phyloP scores from a whole-genome alignment of 1,284 basidiomycete species.

The Pseudozyma hubeiensis region DNA sequence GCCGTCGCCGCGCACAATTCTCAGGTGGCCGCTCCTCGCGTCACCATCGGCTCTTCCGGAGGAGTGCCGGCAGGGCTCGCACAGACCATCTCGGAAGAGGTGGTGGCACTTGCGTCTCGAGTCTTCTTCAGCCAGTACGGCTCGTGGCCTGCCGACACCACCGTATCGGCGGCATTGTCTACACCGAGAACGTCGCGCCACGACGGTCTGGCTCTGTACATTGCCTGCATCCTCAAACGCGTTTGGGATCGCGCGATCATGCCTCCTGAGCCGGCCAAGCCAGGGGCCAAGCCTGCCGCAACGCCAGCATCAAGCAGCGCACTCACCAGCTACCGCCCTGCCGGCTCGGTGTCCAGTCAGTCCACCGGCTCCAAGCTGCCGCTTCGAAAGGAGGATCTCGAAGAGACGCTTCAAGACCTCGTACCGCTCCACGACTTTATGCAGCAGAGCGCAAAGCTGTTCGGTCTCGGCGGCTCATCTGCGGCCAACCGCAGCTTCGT shows the following conservation, averaged over 20 bases:
- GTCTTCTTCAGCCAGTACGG: conserved; percentile 63
- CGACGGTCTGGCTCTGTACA: conserved; percentile 88
- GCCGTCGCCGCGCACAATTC: conserved; percentile 73
- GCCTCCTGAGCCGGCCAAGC: conserved; percentile 36
- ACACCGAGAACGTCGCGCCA: conserved; percentile 72
- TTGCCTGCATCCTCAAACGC: conserved; percentile 84
- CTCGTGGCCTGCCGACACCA: conserved; percentile 60
- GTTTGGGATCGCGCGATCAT: conserved; percentile 81
- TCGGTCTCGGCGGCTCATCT: conserved; percentile 54
- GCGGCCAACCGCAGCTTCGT: conserved; percentile 40
- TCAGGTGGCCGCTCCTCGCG: conserved; percentile 44
- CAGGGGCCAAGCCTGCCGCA: conserved; percentile 32
- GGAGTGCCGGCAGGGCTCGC: conserved; percentile 24
- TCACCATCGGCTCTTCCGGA: conserved; percentile 32
- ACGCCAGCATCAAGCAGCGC: conserved; percentile 17
- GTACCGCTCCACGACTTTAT: conserved; percentile 58
- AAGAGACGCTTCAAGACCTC: conserved; percentile 55
- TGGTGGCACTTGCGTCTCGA: conserved; percentile 60
- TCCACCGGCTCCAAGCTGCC: conserved; percentile 22
- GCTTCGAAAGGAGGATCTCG: conserved; percentile 49
- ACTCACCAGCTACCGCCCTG: conserved; percentile 29
- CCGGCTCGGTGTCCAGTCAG: conserved; percentile 5
- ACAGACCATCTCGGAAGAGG: conserved; percentile 57
- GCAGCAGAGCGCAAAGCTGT: conserved; percentile 62
- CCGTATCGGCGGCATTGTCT: conserved; percentile 45